These are phyloP conservation scores for Murraya paniculata DNA, from an alignment of 345 rosid genomes.

Conservation along the genomic window DNA sequence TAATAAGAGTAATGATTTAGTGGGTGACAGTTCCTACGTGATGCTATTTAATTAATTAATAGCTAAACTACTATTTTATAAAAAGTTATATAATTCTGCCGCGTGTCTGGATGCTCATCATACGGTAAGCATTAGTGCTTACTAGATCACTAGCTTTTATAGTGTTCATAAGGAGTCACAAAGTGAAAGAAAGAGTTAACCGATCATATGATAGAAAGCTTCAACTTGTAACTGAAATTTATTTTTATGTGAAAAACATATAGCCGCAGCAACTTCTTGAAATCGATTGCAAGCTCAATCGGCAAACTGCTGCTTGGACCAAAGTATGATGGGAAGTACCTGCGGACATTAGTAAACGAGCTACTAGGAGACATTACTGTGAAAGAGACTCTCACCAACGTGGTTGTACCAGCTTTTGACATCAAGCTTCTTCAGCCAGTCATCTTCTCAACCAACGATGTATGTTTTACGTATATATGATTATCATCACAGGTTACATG, in stretches of 20 bases:
- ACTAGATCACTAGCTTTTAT: no score
- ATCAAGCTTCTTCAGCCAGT: slow-evolving; percentile 14
- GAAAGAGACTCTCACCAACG: slow-evolving; percentile 9
- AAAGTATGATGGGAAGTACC: slow-evolving; percentile 24
- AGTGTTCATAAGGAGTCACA: no score
- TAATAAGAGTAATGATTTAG: no score
- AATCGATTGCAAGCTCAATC: not conserved
- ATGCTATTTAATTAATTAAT: no score
- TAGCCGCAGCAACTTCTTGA: not conserved
- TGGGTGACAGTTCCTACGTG: fast-evolving
- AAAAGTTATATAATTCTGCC: no score
- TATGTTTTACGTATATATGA: not conserved
- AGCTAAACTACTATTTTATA: no score
- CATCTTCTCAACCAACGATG: slow-evolving; percentile 7
- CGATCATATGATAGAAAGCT: no score
- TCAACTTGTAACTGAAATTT: no score
- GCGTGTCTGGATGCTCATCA: no score
- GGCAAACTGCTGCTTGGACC: slow-evolving; percentile 2
- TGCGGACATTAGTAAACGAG: not conserved
- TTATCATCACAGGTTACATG: not conserved
- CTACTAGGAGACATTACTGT: slow-evolving; percentile 11
- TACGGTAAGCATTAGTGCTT: no score
- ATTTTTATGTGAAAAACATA: not conserved
- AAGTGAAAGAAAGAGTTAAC: no score
- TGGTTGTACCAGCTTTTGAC: slow-evolving; percentile 16